phyloP scores from a whole-genome alignment of 179 eudicot genomes.

The Gypsophila paniculata region DNA sequence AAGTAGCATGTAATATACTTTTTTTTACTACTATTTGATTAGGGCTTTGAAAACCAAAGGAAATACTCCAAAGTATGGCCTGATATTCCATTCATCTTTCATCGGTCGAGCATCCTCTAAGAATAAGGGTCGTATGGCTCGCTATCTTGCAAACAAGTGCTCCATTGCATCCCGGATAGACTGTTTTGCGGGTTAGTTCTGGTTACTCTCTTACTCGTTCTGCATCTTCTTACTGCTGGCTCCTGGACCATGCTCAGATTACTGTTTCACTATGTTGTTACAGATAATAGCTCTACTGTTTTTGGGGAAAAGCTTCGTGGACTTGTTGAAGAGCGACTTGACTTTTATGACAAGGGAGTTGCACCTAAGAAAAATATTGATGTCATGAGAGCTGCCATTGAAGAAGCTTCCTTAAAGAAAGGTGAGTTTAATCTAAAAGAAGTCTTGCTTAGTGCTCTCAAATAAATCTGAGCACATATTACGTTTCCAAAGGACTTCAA shows the following conservation, averaged over 20 bases:
- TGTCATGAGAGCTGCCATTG: conserved; percentile 87
- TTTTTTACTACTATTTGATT: not conserved
- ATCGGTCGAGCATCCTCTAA: conserved; percentile 92
- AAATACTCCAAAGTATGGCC: conserved; percentile 95
- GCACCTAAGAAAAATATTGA: conserved; percentile 94
- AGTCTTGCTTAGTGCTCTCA: not conserved
- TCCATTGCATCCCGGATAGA: conserved; percentile 94
- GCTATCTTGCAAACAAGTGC: conserved; percentile 97
- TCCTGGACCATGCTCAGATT: not conserved
- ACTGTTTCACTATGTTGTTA: conserved; percentile 17
- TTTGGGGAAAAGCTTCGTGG: conserved; percentile 93
- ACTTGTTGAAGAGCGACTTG: conserved; percentile 91
- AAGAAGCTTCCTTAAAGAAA: conserved; percentile 35
- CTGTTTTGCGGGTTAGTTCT: conserved; percentile 69
- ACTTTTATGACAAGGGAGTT: conserved; percentile 96
- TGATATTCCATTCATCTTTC: conserved; percentile 95
- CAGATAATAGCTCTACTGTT: conserved; percentile 68
- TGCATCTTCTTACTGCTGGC: not conserved
- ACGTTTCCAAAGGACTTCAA: not conserved
- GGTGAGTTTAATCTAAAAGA: conserved; percentile 32
- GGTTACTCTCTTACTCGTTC: not conserved
- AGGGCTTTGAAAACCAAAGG: conserved; percentile 94
- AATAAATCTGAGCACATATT: not conserved
- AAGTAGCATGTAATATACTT: no score
- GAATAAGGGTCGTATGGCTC: conserved; percentile 98